Percentiles rank a stretch among this genome's conserved stretches.
Evolutionary conservation across 257 asterid genomes (phyloP).

Genomic region (Avicennia marina): DNA sequence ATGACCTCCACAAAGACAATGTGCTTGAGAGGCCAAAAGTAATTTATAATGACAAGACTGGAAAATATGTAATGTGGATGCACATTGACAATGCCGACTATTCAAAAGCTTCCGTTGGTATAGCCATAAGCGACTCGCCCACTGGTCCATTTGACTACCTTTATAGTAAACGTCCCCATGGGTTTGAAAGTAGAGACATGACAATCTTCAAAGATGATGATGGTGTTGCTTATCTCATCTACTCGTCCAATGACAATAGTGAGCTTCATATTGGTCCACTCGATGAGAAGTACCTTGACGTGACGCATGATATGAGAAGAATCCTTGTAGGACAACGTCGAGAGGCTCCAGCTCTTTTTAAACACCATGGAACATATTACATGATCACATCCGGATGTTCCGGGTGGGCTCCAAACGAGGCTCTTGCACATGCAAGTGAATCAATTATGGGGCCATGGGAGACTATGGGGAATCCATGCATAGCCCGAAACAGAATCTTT

Average conservation of each 20-base stretch:
- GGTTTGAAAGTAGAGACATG: conserved; percentile 94
- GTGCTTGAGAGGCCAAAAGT: conserved; percentile 97
- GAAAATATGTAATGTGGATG: conserved; percentile 94
- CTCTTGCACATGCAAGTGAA: conserved; percentile 81
- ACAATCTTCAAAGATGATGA: conserved; percentile 86
- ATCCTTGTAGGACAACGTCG: conserved; percentile 77
- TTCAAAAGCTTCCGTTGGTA: conserved; percentile 84
- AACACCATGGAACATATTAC: conserved; percentile 73
- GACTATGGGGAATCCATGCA: conserved; percentile 82
- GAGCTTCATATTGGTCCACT: conserved; percentile 88
- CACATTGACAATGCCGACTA: conserved; percentile 86
- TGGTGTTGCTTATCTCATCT: conserved; percentile 65
- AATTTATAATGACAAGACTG: conserved; percentile 63
- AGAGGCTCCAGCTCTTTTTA: conserved; percentile 88
- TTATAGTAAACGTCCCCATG: conserved; percentile 78
- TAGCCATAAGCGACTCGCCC: conserved; percentile 68
- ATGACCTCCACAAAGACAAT: conserved; percentile 73
- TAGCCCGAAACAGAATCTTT: conserved; percentile 68
- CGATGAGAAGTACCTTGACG: conserved; percentile 48
- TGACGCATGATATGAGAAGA: conserved; percentile 42
- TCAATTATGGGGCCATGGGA: conserved; percentile 96
- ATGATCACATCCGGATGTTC: conserved; percentile 97
- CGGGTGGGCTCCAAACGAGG: conserved; percentile 97
- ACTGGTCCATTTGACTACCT: conserved; percentile 79
- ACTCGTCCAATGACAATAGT: conserved; percentile 86